A percentile compares a stretch with the other conserved stretches of the same genome.
These are phyloP conservation scores for Huiozyma sinensis DNA, from an alignment of 805 yeast species.

Conservation along the genomic window DNA sequence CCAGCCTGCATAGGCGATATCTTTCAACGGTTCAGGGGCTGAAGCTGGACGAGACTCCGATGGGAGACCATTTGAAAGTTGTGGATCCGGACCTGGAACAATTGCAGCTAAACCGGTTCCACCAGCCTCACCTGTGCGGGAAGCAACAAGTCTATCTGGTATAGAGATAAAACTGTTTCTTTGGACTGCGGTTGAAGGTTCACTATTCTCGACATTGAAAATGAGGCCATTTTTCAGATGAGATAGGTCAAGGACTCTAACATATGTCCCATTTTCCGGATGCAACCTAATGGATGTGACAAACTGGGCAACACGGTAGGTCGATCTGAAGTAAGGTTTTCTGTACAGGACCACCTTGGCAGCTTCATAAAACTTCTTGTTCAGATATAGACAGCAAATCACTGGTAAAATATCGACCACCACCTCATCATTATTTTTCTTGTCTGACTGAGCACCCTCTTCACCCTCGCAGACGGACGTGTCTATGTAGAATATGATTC, in stretches of 20 bases:
- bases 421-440: conserved; percentile 12
- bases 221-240: conserved; percentile 32
- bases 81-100: neutral
- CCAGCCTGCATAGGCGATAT: conserved; percentile 64
- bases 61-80: neutral
- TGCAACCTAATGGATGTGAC: conserved; percentile 53
- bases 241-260: conserved; percentile 51
- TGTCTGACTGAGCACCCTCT: neutral
- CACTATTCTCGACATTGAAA: conserved; percentile 11
- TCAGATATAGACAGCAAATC: conserved; percentile 40
- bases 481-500: conserved; percentile 16
- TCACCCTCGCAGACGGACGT: conserved; percentile 2
- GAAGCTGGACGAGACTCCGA: neutral
- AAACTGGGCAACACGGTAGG: conserved; percentile 74
- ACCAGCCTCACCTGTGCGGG: neutral
- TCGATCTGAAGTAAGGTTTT: conserved; percentile 47
- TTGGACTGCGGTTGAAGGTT: neutral
- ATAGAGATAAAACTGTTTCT: neutral
- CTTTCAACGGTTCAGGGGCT: conserved; percentile 8
- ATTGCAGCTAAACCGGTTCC: neutral
- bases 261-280: conserved; percentile 44
- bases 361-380: conserved; percentile 38
- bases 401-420: conserved; percentile 9
- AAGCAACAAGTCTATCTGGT: neutral
- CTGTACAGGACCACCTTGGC: conserved; percentile 47